Evolutionary conservation across 352 stramenopile species (phyloP).

Genomic region (Thalassiosira exigua): DNA sequence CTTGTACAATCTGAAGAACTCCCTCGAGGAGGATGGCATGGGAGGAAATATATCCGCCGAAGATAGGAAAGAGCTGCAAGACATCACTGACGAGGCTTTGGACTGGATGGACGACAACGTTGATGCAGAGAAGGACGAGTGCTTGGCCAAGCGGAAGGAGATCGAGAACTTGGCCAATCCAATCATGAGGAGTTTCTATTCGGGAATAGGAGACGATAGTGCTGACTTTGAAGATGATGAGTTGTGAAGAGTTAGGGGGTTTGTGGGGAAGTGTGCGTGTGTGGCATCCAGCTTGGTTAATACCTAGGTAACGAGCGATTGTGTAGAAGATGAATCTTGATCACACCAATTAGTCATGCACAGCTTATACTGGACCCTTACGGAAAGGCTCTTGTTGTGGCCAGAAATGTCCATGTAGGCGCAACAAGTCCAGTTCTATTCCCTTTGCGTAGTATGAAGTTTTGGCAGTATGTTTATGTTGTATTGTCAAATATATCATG

Average conservation of each 20-base stretch:
- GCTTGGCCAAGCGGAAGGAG: conserved; percentile 97
- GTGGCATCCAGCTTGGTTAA: no score
- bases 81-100: conserved; percentile 96
- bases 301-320: no score
- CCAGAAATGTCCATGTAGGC: no score
- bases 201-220: conserved; percentile 87
- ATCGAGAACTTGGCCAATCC: conserved; percentile 97
- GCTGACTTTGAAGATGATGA: conserved; percentile 92
- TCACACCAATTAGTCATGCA: no score
- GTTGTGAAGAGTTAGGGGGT: no score
- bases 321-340: no score
- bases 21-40: conserved; percentile 90
- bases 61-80: conserved; percentile 88
- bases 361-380: no score
- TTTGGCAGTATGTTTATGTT: conserved; percentile 3
- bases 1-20: conserved; percentile 88
- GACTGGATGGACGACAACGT: conserved; percentile 99
- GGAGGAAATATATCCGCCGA: conserved; percentile 96
- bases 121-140: conserved; percentile 98
- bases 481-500: not conserved
- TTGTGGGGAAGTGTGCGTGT: no score
- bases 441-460: no score
- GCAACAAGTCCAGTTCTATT: no score
- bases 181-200: conserved; percentile 98
- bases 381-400: no score